phyloP scores from a whole-genome alignment of 1,284 basidiomycete genomes.

The Sporisorium iseilematis-ciliati region DNA sequence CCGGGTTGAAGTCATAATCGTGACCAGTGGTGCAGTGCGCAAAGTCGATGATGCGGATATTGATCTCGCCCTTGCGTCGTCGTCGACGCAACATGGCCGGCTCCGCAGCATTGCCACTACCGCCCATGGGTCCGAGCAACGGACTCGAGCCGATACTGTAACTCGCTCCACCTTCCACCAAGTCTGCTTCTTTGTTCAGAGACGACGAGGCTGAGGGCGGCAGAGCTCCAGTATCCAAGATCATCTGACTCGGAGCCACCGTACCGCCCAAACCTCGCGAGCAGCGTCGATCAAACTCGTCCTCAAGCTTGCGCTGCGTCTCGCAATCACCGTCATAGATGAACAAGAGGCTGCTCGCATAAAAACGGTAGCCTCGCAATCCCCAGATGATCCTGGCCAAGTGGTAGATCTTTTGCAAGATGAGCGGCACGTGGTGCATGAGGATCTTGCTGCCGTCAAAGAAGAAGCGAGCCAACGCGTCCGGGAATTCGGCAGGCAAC shows the following conservation, averaged over 20 bases:
- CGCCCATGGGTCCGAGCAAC: constrained; percentile 30
- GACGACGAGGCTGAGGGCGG: constrained; percentile 8
- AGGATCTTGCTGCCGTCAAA: constrained; percentile 85
- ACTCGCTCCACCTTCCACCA: constrained; percentile 41
- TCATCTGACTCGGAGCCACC: constrained; percentile 36
- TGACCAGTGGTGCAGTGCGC: constrained; percentile 96
- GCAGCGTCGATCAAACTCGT: constrained; percentile 57
- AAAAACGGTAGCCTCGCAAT: constrained; percentile 93
- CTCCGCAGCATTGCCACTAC: constrained; percentile 6
- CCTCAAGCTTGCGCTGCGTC: constrained; percentile 76
- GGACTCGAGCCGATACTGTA: constrained; percentile 53
- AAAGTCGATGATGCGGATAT: constrained; percentile 97
- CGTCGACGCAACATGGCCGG: constrained; percentile 26
- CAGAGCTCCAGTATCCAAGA: constrained; percentile 6
- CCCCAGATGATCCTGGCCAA: constrained; percentile 89
- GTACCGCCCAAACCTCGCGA: constrained; percentile 42
- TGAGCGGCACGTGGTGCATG: constrained; percentile 89
- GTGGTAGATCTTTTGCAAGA: constrained; percentile 92
- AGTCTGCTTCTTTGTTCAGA: constrained; percentile 19
- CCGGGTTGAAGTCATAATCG: constrained; percentile 79
- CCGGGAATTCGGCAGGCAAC: constrained; percentile 84
- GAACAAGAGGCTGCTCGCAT: constrained; percentile 94
- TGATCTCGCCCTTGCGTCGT: constrained; percentile 83
- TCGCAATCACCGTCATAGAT: constrained; percentile 97
- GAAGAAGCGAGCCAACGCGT: constrained; percentile 85